Evolutionary conservation across 805 yeast genomes (phyloP).

Genomic region (Starmerella floris): DNA sequence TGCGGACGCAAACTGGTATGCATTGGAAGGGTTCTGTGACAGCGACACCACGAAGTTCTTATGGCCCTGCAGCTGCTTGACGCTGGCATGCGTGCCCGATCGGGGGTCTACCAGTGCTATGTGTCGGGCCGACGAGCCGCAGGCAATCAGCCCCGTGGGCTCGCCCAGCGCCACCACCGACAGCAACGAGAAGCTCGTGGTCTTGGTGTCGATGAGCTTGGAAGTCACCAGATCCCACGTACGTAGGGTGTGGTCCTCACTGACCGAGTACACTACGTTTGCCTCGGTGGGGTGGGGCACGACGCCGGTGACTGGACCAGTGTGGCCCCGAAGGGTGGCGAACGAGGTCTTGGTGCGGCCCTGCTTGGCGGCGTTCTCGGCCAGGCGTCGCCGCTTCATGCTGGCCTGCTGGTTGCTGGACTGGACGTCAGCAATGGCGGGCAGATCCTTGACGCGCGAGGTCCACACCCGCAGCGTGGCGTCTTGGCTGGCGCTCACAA

Average conservation of each 20-base stretch:
- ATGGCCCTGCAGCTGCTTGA: constrained; percentile 72
- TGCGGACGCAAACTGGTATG: constrained; percentile 72
- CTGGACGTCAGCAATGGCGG: constrained; percentile 30
- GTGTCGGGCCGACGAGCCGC: constrained; percentile 98
- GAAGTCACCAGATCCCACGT: constrained; percentile 94
- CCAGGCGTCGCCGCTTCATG: constrained; percentile 76
- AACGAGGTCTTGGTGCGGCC: constrained; percentile 73
- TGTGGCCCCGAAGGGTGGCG: constrained; percentile 64
- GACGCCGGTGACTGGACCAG: constrained; percentile 77
- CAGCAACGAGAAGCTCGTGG: constrained; percentile 72
- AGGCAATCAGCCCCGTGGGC: constrained; percentile 53
- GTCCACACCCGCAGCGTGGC: constrained; percentile 78
- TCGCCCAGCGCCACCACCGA: constrained; percentile 58
- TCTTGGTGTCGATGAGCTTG: constrained; percentile 72
- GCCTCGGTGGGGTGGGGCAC: constrained; percentile 58
- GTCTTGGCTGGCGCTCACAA: constrained; percentile 79
- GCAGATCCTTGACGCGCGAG: constrained; percentile 71
- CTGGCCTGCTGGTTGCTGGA: constrained; percentile 51
- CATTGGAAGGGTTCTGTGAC: constrained; percentile 61
- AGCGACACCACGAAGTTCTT: constrained; percentile 77
- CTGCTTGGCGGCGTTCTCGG: constrained; percentile 52
- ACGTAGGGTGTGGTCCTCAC: constrained; percentile 88
- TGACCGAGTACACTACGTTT: constrained; percentile 81
- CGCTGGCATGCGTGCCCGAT: constrained; percentile 43
- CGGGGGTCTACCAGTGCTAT: constrained; percentile 90